These are phyloP conservation scores for Suillus plorans DNA, from an alignment of 768 basidiomycete genomes.

Conservation along the genomic window DNA sequence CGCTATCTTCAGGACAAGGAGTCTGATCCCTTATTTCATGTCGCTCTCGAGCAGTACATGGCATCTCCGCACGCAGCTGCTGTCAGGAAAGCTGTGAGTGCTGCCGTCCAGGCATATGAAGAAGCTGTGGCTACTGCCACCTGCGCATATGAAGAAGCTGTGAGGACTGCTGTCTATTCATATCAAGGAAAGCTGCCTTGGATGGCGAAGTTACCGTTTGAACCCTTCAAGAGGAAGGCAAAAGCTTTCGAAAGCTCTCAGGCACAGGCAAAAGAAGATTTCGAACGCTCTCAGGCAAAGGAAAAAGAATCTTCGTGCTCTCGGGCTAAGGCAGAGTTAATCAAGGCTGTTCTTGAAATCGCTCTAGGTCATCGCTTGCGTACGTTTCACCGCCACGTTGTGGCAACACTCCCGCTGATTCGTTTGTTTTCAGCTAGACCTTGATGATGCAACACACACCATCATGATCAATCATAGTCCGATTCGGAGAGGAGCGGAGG, in stretches of 20 bases:
- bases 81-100: neutral
- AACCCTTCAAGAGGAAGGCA: no score
- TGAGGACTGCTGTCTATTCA: no score
- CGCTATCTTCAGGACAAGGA: neutral
- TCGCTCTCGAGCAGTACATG: neutral
- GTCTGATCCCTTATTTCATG: neutral
- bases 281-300: no score
- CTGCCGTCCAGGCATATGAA: neutral
- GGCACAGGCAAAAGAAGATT: no score
- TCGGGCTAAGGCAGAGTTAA: neutral
- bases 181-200: no score
- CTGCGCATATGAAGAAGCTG: no score
- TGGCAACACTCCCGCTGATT: neutral
- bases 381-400: neutral
- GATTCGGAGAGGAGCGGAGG: neutral
- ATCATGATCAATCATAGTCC: neutral
- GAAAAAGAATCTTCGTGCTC: neutral
- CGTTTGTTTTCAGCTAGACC: neutral
- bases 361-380: neutral
- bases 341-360: neutral
- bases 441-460: neutral
- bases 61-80: neutral
- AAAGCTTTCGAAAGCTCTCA: no score
- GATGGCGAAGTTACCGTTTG: no score
- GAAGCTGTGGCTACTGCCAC: neutral